These are phyloP conservation scores for Pyrenula aspistea DNA, from an alignment of 495 filamentous ascomycete genomes.

Conservation along the genomic window DNA sequence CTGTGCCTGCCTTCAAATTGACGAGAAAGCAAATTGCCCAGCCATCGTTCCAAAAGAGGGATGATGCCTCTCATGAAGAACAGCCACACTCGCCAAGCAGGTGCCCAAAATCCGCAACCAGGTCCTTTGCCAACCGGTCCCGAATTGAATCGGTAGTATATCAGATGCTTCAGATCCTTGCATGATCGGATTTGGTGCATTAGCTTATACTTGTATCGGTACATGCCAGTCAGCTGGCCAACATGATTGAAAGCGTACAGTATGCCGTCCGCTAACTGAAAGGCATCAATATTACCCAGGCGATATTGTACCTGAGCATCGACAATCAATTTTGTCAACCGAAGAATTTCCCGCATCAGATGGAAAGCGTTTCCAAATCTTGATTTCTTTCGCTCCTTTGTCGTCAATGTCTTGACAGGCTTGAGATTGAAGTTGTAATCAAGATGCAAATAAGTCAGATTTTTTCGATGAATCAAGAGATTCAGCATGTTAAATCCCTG, in stretches of 20 bases:
- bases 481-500: slow-evolving; percentile 99
- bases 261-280: slow-evolving; percentile 97
- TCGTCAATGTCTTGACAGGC: slow-evolving; percentile 96
- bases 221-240: slow-evolving; percentile 98
- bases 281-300: slow-evolving; percentile 96
- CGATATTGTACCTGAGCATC: slow-evolving; percentile 98
- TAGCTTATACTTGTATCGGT: slow-evolving; percentile 99
- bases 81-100: slow-evolving; percentile 98
- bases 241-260: slow-evolving; percentile 99
- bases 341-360: slow-evolving; percentile 97
- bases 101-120: slow-evolving; percentile 98
- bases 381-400: slow-evolving; percentile 99
- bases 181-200: slow-evolving; percentile 99
- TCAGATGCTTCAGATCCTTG: slow-evolving; percentile 98
- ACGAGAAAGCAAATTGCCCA: slow-evolving; percentile 89
- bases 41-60: slow-evolving; percentile 91
- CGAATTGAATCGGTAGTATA: slow-evolving; percentile 99
- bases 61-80: slow-evolving; percentile 99
- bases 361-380: slow-evolving; percentile 99
- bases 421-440: slow-evolving; percentile 99
- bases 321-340: slow-evolving; percentile 93
- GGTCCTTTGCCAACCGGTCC: slow-evolving; percentile 96
- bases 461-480: slow-evolving; percentile 94
- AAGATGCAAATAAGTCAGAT: slow-evolving; percentile 94
- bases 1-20: slow-evolving; percentile 99